Evolutionary conservation across 805 yeast genomes (phyloP).

Genomic region (Hanseniaspora jakobsenii): DNA sequence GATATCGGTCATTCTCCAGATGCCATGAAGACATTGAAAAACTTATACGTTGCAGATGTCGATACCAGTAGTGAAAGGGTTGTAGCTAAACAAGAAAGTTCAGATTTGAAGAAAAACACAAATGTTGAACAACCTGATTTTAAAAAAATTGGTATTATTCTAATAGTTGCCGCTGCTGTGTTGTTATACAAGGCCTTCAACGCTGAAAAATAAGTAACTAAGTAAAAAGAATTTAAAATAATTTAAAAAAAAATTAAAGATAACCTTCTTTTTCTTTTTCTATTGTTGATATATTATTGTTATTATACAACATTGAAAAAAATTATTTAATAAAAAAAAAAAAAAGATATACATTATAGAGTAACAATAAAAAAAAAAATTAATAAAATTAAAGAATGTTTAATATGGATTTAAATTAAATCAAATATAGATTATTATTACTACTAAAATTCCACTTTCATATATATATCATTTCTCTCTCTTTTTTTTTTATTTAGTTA

Average conservation of each 20-base stretch:
- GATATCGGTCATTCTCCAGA: constrained; percentile 98
- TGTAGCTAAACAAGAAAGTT: constrained; percentile 21
- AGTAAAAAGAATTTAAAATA: not conserved
- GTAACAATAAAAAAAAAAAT: too few relatives aligned
- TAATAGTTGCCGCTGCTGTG: constrained; percentile 46
- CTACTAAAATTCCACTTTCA: too few relatives aligned
- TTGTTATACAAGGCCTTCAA: constrained; percentile 21
- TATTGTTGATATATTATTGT: too few relatives aligned
- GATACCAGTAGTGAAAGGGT: constrained; percentile 46
- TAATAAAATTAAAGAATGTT: too few relatives aligned
- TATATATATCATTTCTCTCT: too few relatives aligned
- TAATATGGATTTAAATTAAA: too few relatives aligned
- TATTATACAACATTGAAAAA: too few relatives aligned
- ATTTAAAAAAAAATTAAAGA: too few relatives aligned
- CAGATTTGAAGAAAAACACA: constrained; percentile 45
- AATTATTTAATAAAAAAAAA: too few relatives aligned
- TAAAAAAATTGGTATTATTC: constrained; percentile 64
- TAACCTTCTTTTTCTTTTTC: not conserved
- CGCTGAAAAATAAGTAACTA: not conserved
- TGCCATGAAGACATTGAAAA: constrained; percentile 65
- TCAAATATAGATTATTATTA: too few relatives aligned
- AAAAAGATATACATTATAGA: too few relatives aligned
- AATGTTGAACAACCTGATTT: constrained; percentile 37
- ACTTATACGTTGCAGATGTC: constrained; percentile 63
- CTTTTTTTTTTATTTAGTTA: too few relatives aligned